phyloP scores from a whole-genome alignment of 768 basidiomycete genomes.

The Tylopilus sp. region DNA sequence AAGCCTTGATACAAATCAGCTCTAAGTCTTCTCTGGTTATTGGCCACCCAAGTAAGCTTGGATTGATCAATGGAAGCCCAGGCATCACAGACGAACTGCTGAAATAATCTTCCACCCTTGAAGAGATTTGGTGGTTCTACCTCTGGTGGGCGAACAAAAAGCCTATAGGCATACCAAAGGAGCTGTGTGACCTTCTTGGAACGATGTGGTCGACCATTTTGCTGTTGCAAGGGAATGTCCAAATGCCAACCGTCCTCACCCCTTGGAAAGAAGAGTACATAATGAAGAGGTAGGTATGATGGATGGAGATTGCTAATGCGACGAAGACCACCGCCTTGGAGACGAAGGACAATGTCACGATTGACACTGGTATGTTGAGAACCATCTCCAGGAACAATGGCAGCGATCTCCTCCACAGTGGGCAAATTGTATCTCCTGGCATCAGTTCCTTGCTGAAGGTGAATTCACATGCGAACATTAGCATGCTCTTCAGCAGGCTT shows the following conservation, averaged over 20 bases:
- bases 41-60: constrained; percentile 31
- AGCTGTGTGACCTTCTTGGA: constrained; percentile 28
- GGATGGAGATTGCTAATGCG: constrained; percentile 35
- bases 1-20: constrained; percentile 35
- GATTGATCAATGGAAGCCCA: constrained; percentile 45
- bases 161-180: constrained; percentile 30
- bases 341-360: constrained; percentile 35
- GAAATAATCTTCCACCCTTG: constrained; percentile 38
- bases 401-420: constrained; percentile 40
- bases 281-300: constrained; percentile 38
- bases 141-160: constrained; percentile 18
- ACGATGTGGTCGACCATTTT: neutral
- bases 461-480: constrained; percentile 8
- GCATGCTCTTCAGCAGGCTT: constrained; percentile 16
- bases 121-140: constrained; percentile 30
- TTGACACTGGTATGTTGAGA: constrained; percentile 2
- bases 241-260: constrained; percentile 39
- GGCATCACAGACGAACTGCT: constrained; percentile 43
- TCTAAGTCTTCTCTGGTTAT: constrained; percentile 35
- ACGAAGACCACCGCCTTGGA: constrained; percentile 23
- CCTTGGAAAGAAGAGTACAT: constrained; percentile 42
- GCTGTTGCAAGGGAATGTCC: constrained; percentile 11
- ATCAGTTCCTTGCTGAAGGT: constrained; percentile 21
- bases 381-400: constrained; percentile 37
- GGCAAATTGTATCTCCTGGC: constrained; percentile 42